Evolutionary conservation across 192 early-diverging fungal species (phyloP), one percentile per base, ranked within the genome.

Genomic region (Chytriomyces sp.): DNA sequence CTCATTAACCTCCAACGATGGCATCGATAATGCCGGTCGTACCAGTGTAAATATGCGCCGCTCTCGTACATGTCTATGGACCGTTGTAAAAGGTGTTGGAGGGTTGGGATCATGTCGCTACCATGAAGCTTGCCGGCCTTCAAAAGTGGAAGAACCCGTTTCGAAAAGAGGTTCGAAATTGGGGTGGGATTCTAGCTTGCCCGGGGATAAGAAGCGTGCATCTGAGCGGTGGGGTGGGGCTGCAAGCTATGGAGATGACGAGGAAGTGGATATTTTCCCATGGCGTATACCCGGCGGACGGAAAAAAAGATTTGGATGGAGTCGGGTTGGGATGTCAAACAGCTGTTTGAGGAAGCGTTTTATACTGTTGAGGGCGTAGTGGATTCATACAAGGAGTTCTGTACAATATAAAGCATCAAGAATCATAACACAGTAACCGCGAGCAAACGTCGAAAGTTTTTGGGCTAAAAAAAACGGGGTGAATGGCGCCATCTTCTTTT

Each of bases 1-100:
- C 5, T 74, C 80, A 13, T 64, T 86, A 11, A 69, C 64, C 50
- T 79, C 64, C 46, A 86, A 86, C 68, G 46, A 46, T 48, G 64
- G 53, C 9, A 35, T 35, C 35, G 80, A 79, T 18, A 60, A 53
- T 24, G 23, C 69, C 11, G 48, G 62, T 6, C 28, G 69, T 7
- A 47, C 83, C 9, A 61, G 57, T 6, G 7, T 46, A 5, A 28
- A 78, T 9, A 18, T 77, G 23, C 43, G 76, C 2, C 68, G 75
- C 26, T 75, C 80, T 26, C 23, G 43, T 28, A 48, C 64, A 2
- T 35, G 35, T 35, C 35, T 35, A 4, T 35, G 35, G 35, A 35
- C 0, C 35, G 35, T 35, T 35, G 35, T 35, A 35, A 35, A 35
- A 35, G 35, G 35, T 35, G 79, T 82, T 80, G 75, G 67, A 46